phyloP scores from a whole-genome alignment of 2,329 filamentous ascomycete genomes.

The Myriosclerotinia curreyana region DNA sequence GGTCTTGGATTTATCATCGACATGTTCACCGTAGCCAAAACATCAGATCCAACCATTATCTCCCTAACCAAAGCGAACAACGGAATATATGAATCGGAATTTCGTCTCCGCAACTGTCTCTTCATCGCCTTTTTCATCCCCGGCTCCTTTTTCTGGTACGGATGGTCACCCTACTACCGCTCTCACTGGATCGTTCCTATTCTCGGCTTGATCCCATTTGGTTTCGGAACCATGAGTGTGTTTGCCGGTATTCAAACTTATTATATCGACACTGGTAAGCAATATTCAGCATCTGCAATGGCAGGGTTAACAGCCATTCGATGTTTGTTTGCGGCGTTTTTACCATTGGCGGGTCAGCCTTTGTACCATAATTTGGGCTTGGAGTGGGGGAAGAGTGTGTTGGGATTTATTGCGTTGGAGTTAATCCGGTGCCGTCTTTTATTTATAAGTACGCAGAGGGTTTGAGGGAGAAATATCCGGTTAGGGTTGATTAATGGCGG shows the following conservation, averaged over 20 bases:
- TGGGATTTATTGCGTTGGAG: conserved; percentile 20
- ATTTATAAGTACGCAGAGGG: conserved; percentile 11
- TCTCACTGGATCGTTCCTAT: conserved; percentile 47
- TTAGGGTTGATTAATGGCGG: conserved; percentile 2
- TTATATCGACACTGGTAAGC: conserved; percentile 45
- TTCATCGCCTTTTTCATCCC: conserved; percentile 46
- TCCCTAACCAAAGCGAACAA: conserved; percentile 46
- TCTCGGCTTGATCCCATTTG: conserved; percentile 42
- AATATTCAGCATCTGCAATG: conserved; percentile 42
- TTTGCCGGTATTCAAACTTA: conserved; percentile 45
- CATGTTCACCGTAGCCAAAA: conserved; percentile 42
- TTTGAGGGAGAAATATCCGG: conserved; percentile 21
- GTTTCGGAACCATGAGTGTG: conserved; percentile 44
- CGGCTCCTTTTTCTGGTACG: conserved; percentile 46
- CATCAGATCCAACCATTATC: conserved; percentile 48
- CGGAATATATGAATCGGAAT: conserved; percentile 33
- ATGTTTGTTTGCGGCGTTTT: conserved; percentile 47
- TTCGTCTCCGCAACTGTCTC: conserved; percentile 45
- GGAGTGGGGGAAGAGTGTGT: conserved; percentile 21
- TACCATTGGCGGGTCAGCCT: conserved; percentile 50
- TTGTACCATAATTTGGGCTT: conserved; percentile 17
- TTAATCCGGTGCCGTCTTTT: conserved; percentile 16
- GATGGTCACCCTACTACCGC: conserved; percentile 44
- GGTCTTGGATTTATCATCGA: conserved; percentile 45
- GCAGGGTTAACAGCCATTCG: conserved; percentile 42